A percentile compares a stretch with the other conserved stretches of the same genome.
Evolutionary conservation across 441 rosid species (phyloP).

Genomic region (Isatis lusitanica): DNA sequence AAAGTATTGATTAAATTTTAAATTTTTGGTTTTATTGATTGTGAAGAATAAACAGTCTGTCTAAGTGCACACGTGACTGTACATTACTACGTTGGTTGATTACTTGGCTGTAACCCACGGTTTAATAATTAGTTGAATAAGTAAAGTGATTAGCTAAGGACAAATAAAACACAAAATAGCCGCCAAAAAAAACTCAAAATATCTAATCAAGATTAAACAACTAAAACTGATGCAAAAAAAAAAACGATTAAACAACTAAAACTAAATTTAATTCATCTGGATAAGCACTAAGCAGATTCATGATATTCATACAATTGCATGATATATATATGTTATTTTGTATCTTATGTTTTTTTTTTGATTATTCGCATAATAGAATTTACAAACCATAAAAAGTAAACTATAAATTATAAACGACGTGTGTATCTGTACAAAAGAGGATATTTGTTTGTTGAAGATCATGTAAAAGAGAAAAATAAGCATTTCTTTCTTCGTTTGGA

Average conservation of each 20-base stretch:
- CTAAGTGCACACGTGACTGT: constrained; percentile 24
- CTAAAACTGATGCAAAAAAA: background rate
- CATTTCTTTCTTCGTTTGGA: no score
- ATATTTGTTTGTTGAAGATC: no score
- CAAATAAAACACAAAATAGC: constrained; percentile 3
- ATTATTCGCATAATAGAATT: no score
- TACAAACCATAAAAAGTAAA: no score
- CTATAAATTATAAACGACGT: no score
- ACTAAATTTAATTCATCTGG: background rate
- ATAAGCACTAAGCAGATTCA: background rate
- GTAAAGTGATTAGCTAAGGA: constrained; percentile 13
- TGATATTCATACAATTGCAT: background rate
- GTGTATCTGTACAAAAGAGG: no score
- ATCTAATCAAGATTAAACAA: background rate
- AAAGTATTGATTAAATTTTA: background rate
- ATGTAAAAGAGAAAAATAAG: no score
- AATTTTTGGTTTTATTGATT: background rate
- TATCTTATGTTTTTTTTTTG: no score
- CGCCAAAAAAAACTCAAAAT: background rate
- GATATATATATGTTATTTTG: no score
- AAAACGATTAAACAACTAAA: background rate
- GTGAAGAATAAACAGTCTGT: constrained; percentile 23
- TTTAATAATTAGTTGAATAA: background rate
- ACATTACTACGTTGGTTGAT: background rate
- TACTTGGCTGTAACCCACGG: constrained; percentile 22